Evolutionary conservation across 2,329 filamentous ascomycete genomes (phyloP).

Genomic region (Cladosporium sp.): DNA sequence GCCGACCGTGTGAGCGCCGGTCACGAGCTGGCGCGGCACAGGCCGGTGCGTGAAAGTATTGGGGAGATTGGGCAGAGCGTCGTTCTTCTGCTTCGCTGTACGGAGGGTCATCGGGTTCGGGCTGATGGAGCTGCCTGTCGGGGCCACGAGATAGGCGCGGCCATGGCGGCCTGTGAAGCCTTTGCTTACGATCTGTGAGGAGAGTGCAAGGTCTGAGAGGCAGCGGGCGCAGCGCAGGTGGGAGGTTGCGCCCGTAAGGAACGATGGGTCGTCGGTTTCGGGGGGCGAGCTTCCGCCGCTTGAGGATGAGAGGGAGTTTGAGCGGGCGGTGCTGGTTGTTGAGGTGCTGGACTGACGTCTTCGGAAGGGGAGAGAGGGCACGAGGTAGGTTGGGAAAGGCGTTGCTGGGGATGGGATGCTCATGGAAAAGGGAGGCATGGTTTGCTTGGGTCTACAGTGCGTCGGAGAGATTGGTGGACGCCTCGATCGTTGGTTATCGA

Average conservation of each 20-base stretch:
- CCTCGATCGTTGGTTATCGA: background rate
- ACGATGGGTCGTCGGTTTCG: conserved; percentile 34
- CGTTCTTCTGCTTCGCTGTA: conserved; percentile 32
- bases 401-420: conserved; percentile 37
- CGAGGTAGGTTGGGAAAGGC: conserved; percentile 55
- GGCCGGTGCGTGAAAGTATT: conserved; percentile 61
- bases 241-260: conserved; percentile 52
- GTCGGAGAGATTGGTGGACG: background rate
- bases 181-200: conserved; percentile 54
- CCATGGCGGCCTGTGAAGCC: conserved; percentile 60
- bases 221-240: conserved; percentile 62
- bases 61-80: conserved; percentile 48
- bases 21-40: conserved; percentile 61
- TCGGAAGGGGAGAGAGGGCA: conserved; percentile 53
- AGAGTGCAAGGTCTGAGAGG: conserved; percentile 60
- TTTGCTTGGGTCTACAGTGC: background rate
- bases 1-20: conserved; percentile 63
- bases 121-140: conserved; percentile 39
- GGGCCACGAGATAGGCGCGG: conserved; percentile 63
- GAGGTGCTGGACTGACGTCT: conserved; percentile 46
- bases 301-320: conserved; percentile 28
- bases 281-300: conserved; percentile 22
- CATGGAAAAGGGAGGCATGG: conserved; percentile 30
- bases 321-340: conserved; percentile 39
- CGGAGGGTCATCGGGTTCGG: conserved; percentile 24